Conservation (phyloP, 176 grass and related monocot genomes). For the Lolium multiflorum region DNA sequence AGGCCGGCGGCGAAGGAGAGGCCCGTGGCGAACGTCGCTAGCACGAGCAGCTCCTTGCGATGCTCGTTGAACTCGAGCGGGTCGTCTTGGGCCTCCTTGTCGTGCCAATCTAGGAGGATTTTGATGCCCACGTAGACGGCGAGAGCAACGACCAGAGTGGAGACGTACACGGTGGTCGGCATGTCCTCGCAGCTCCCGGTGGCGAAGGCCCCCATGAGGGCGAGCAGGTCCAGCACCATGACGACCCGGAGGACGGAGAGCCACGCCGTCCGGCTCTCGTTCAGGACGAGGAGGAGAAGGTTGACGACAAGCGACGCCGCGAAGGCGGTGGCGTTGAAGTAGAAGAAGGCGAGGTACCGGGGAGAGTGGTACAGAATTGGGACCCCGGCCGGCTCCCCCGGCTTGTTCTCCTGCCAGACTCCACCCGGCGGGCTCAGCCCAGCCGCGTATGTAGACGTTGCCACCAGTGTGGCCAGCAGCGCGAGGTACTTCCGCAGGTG, state of each 20-base stretch:
- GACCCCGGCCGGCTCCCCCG: neutral
- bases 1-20: constrained; percentile 47
- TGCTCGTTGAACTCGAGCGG: neutral
- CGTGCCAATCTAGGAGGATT: constrained; percentile 1
- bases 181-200: neutral
- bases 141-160: constrained; percentile 11
- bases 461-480: constrained; percentile 45
- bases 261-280: neutral
- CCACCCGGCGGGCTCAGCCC: constrained; percentile 51
- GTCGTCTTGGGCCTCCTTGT: neutral
- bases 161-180: neutral
- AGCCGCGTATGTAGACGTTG: constrained; percentile 43
- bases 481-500: constrained; percentile 46
- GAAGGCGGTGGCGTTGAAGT: constrained; percentile 58
- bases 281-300: constrained; percentile 5
- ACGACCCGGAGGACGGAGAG: neutral
- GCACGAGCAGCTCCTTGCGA: constrained; percentile 34
- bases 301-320: constrained; percentile 27
- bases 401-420: neutral
- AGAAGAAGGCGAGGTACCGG: constrained; percentile 60
- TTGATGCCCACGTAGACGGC: constrained; percentile 32
- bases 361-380: neutral
- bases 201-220: neutral
- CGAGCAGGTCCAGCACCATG: constrained; percentile 9
- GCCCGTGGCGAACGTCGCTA: constrained; percentile 34